A percentile compares a stretch with the other conserved stretches of the same genome.
Conservation (phyloP, 495 filamentous ascomycete genomes). For the Platismatia glauca region DNA sequence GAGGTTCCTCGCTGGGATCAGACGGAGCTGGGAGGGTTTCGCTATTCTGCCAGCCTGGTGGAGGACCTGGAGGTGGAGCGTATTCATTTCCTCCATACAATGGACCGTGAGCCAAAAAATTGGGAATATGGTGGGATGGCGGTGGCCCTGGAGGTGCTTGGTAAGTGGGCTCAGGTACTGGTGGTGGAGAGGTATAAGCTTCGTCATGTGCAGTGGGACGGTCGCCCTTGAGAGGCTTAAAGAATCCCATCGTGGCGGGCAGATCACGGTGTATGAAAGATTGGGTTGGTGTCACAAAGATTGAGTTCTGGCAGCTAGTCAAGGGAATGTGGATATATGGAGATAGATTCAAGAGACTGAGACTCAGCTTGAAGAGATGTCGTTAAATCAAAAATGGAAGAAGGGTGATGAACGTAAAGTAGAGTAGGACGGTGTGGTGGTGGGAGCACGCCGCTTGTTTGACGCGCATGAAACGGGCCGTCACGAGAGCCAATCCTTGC, state of each 20-base stretch:
- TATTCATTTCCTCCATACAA: slow-evolving; percentile 17
- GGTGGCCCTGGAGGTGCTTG: slow-evolving; percentile 26
- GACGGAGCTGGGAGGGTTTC: slow-evolving; percentile 20
- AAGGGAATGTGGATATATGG: neutral
- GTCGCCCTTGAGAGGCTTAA: slow-evolving; percentile 22
- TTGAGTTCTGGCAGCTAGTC: neutral
- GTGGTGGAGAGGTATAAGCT: slow-evolving; percentile 11
- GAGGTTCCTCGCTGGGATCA: slow-evolving; percentile 32
- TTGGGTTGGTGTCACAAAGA: neutral
- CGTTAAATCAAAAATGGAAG: neutral
- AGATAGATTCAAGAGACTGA: neutral
- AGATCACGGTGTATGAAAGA: neutral
- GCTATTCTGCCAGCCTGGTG: slow-evolving; percentile 19
- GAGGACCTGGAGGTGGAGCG: slow-evolving; percentile 27
- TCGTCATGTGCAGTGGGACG: slow-evolving; percentile 12
- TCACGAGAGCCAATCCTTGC: neutral
- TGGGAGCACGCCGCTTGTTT: neutral
- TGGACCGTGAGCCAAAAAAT: slow-evolving; percentile 14
- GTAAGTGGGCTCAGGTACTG: slow-evolving; percentile 7
- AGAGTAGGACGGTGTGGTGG: too few species aligned
- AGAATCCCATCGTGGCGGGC: slow-evolving; percentile 19
- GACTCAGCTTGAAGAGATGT: neutral
- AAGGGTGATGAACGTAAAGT: neutral
- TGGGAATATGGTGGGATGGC: slow-evolving; percentile 30
- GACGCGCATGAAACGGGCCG: neutral